Percentiles rank a stretch among this genome's conserved stretches.
Conservation (phyloP, 768 basidiomycete genomes). For the Boletus subparvulus region DNA sequence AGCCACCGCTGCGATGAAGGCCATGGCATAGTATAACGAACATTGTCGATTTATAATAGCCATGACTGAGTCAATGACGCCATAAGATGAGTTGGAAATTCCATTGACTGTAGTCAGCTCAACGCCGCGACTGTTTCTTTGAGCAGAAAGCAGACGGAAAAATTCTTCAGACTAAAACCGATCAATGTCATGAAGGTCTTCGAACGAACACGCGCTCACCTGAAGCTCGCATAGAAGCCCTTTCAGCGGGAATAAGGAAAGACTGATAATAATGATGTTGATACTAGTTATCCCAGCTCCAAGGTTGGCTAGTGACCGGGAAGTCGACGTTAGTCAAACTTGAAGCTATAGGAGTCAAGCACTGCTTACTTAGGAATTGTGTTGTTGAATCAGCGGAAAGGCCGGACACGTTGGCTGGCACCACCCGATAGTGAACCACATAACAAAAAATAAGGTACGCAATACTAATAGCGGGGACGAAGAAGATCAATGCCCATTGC, state of each 20-base stretch:
- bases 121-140: slow-evolving; percentile 1
- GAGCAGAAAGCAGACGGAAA: slow-evolving; percentile 14
- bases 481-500: slow-evolving; percentile 5
- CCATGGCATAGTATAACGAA: slow-evolving; percentile 10
- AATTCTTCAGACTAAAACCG: slow-evolving; percentile 16
- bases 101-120: slow-evolving; percentile 10
- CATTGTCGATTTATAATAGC: neutral
- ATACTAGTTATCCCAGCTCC: slow-evolving; percentile 13
- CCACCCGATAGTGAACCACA: slow-evolving; percentile 17
- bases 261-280: slow-evolving; percentile 17
- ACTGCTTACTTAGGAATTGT: slow-evolving; percentile 8
- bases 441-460: slow-evolving; percentile 19
- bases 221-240: slow-evolving; percentile 10
- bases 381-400: neutral
- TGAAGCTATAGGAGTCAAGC: neutral
- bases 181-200: neutral
- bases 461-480: slow-evolving; percentile 1
- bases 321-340: neutral
- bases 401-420: slow-evolving; percentile 1
- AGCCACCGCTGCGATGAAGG: slow-evolving; percentile 1
- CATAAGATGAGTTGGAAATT: slow-evolving; percentile 14
- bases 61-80: slow-evolving; percentile 2
- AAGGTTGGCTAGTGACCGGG: slow-evolving; percentile 1
- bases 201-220: neutral
- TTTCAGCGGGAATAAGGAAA: slow-evolving; percentile 12